Conservation (phyloP, 2,329 filamentous ascomycete species). For the Ramularia collo-cygni region DNA sequence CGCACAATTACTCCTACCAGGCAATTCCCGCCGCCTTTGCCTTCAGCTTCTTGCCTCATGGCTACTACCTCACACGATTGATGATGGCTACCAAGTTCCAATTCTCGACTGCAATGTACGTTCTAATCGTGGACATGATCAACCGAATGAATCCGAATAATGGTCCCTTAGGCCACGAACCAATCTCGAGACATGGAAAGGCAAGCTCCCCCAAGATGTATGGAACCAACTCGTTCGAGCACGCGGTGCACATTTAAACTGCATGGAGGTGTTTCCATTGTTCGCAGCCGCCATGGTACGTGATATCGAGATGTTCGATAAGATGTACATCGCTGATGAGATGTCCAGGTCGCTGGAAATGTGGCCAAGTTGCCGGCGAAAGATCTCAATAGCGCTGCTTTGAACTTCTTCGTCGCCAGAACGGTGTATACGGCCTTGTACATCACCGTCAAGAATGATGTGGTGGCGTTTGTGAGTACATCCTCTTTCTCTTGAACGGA, state of each 20-base stretch:
- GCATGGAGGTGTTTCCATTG: constrained; percentile 38
- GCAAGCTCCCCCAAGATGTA: constrained; percentile 16
- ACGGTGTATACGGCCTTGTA: constrained; percentile 20
- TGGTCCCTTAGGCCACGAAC: constrained; percentile 11
- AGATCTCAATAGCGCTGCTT: constrained; percentile 18
- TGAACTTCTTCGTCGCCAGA: constrained; percentile 18
- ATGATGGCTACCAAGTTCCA: constrained; percentile 20
- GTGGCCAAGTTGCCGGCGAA: constrained; percentile 15
- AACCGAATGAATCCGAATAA: no score
- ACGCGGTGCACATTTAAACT: constrained; percentile 39
- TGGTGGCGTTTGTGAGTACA: constrained; percentile 14
- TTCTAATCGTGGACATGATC: no score
- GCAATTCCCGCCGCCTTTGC: constrained; percentile 21
- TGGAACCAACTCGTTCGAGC: constrained; percentile 21
- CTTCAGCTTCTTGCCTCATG: constrained; percentile 19
- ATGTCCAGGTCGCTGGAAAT: constrained; percentile 16
- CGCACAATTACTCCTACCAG: constrained; percentile 20
- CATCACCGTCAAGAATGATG: constrained; percentile 17
- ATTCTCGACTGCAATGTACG: constrained; percentile 16
- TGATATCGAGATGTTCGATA: not conserved
- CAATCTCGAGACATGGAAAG: constrained; percentile 23
- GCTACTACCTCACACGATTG: constrained; percentile 18
- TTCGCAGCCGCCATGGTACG: constrained; percentile 32
- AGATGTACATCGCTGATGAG: not conserved
- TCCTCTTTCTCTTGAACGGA: not conserved